These are phyloP conservation scores for Saccharomyces uvarum DNA, from an alignment of 1,139 yeast species.

Conservation along the genomic window DNA sequence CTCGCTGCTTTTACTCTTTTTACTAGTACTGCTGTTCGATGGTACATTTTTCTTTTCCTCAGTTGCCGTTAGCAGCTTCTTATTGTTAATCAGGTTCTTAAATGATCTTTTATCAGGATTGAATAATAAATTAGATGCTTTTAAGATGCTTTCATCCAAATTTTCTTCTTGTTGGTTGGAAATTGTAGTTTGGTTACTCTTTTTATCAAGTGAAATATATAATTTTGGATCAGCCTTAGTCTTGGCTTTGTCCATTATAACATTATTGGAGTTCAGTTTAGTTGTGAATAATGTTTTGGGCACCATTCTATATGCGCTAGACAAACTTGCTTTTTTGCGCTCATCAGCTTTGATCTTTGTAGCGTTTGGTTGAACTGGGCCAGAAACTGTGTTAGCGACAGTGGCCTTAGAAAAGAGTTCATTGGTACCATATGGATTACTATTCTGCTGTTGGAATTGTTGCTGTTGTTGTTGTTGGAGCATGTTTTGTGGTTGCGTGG, in stretches of 20 bases:
- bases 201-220: neutral
- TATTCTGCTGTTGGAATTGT: constrained; percentile 13
- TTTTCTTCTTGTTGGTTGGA: neutral
- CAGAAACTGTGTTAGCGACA: constrained; percentile 25
- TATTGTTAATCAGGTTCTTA: constrained; percentile 20
- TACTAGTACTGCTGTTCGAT: neutral
- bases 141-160: constrained; percentile 7
- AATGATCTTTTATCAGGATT: constrained; percentile 20
- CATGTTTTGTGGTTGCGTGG: constrained; percentile 10
- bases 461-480: constrained; percentile 17
- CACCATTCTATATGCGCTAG: constrained; percentile 48
- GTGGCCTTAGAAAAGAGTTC: constrained; percentile 45
- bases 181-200: neutral
- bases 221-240: neutral
- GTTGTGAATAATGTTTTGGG: constrained; percentile 27
- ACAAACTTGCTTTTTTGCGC: constrained; percentile 47
- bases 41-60: neutral
- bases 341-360: constrained; percentile 41
- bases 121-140: constrained; percentile 15
- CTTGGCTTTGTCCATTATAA: neutral
- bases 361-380: constrained; percentile 42
- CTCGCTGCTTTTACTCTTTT: neutral
- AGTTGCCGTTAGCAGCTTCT: constrained; percentile 3
- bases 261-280: neutral
- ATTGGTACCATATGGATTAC: constrained; percentile 67